Conservation (phyloP, 2,329 filamentous ascomycete genomes). For the Drechslerella stenobrocha region DNA sequence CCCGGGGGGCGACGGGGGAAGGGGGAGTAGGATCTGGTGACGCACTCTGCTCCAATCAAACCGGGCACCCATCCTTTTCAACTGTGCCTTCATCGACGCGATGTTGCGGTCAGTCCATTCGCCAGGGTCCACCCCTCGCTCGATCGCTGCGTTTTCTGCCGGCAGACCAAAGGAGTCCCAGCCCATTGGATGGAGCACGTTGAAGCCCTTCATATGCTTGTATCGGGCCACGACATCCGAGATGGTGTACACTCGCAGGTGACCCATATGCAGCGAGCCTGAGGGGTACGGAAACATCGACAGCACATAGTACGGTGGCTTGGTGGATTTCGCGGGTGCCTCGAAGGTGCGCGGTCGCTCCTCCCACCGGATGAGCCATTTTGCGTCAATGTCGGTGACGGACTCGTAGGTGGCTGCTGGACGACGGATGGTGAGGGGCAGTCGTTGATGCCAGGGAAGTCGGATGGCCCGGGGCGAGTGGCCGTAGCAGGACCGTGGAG, state of each 20-base stretch:
- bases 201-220: constrained; percentile 70
- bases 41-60: constrained; percentile 83
- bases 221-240: constrained; percentile 82
- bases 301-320: constrained; percentile 65
- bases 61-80: constrained; percentile 74
- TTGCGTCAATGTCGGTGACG: constrained; percentile 27
- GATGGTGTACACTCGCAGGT: constrained; percentile 86
- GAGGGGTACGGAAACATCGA: constrained; percentile 96
- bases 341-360: constrained; percentile 27
- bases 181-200: constrained; percentile 85
- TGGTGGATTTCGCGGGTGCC: constrained; percentile 56
- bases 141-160: constrained; percentile 87
- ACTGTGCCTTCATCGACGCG: constrained; percentile 77
- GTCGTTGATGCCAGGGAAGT: constrained; percentile 16
- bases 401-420: constrained; percentile 15
- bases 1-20: constrained; percentile 20
- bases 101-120: constrained; percentile 82
- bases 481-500: constrained; percentile 23
- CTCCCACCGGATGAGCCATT: constrained; percentile 43
- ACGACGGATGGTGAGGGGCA: constrained; percentile 22
- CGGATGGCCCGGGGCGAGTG: constrained; percentile 22
- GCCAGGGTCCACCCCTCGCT: constrained; percentile 74
- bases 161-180: constrained; percentile 93
- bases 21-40: constrained; percentile 50
- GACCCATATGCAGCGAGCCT: constrained; percentile 80